Base-by-base conservation (phyloP, 1,284 basidiomycete species). In the Puccinia hordei region DNA sequence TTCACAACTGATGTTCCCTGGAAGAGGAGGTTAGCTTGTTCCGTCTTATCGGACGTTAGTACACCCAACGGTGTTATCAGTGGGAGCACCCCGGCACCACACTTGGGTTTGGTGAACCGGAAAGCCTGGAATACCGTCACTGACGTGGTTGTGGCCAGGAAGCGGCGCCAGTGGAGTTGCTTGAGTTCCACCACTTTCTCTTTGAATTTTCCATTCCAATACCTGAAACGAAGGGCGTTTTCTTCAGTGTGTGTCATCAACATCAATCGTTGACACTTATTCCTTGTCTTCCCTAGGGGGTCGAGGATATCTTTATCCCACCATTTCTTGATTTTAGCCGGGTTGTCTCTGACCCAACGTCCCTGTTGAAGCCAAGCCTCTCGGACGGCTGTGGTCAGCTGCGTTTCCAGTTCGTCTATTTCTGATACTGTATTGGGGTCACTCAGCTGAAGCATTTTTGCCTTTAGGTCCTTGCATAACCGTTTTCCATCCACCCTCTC, bases 1-100 rank as follows among this genome's bases (percentile, higher is more conserved):
- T 49, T 17, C 10, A 27, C 44, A 17, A 69, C 24, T 19, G 27
- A 69, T n/a, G 66, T 69, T 1, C 66, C 66, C 35, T 10, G 8
- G 17, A 76, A 76, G 44, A 76, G 59, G 5, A 76, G 73, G 15
- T 51, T 44, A 1, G 73, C 73, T 30, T 65, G 57, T 4, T 27
- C 22, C 9, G 49, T 15, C 33, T 66, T 66, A 35, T 76, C 46
- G 0, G 24, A 24, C 4, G 73, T 66, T 12, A 66, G 6, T 2
- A 6, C n/a, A 15, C 73, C 73, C 1, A 33, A 27, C 4, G 41
- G 0, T 15, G 33, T 49, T n/a, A 0, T 19, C 5, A 74, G 55
- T 13, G 73, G 73, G 0, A 61, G 55, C 0, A 74, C 27, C 8
- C 41, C 73, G 2, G 19, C 19, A 2, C 55, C 35, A 4, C 35